Evolutionary conservation across 768 basidiomycete species (phyloP).

Genomic region (Pisolithus orientalis): DNA sequence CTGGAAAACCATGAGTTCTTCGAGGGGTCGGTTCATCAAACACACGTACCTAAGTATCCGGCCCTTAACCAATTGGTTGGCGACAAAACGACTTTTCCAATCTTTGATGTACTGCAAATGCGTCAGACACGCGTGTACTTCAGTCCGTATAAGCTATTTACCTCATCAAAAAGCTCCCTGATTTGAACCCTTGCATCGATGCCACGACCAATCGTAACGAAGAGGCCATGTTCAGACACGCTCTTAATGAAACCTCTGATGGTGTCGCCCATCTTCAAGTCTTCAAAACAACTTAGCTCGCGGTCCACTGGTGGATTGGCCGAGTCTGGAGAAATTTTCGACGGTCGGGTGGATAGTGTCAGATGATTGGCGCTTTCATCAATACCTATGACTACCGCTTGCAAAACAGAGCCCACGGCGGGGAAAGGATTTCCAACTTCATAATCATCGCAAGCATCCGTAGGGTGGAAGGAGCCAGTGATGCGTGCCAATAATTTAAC

Average conservation of each 20-base stretch:
- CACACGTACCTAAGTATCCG: conserved; percentile 65
- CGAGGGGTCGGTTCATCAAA: not conserved
- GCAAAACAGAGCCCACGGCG: conserved; percentile 57
- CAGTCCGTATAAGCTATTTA: conserved; percentile 15
- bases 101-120: conserved; percentile 80
- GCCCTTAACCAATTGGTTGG: conserved; percentile 82
- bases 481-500: conserved; percentile 71
- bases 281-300: conserved; percentile 55
- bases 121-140: conserved; percentile 3
- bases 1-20: conserved; percentile 33
- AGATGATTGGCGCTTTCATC: conserved; percentile 64
- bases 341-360: conserved; percentile 74
- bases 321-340: conserved; percentile 54
- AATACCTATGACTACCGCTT: conserved; percentile 63
- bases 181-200: conserved; percentile 92
- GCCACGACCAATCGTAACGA: conserved; percentile 78
- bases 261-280: conserved; percentile 66
- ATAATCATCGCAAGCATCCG: conserved; percentile 79
- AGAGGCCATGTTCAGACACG: conserved; percentile 80
- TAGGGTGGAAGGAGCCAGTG: conserved; percentile 73
- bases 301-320: conserved; percentile 50
- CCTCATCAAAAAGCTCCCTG: conserved; percentile 86
- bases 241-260: conserved; percentile 88
- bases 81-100: conserved; percentile 79
- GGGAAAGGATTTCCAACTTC: conserved; percentile 52